Base-by-base conservation (phyloP, 1,139 yeast genomes). In the Geotrichum cucujoidarum region DNA sequence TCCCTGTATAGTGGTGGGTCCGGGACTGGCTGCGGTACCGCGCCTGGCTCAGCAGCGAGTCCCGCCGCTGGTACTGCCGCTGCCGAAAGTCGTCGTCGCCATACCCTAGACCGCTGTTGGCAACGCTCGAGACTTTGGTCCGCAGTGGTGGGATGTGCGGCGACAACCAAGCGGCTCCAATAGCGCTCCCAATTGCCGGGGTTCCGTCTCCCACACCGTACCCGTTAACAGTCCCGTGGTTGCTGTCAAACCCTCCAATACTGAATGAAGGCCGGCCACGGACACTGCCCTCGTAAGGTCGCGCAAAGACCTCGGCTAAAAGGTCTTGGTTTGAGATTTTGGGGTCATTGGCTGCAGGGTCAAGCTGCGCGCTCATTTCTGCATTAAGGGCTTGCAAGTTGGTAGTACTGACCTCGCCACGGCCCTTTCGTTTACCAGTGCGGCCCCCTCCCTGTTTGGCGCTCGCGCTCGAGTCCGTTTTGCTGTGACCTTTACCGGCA, bases 251-350 rank as follows among this genome's bases (percentile, higher is more conserved):
- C n/a, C n/a, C 27, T 8, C 29, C 39, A 25, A 21, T 13, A 3
- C 31, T 22, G 18, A 43, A 43, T 14, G 41, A 35, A 3, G 40
- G 40, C 7, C 34, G 32, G 17, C 27, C 41, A 1, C 38, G 37
- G 4, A 40, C 47, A 0, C 60, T 57, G 2, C 64, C 64, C 34
- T 61, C 60, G 43, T 61, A 61, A 1, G 65, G 64, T 8, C 64
- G 50, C 34, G 56, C 57, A 51, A 61, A 61, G 5, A 61, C 64
- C 47, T 61, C 64, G 33, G 60, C 64, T 10, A 61, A 48, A 4
- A 61, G 52, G 37, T 61, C 65, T 43, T 60, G 58, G 32, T 60
- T 58, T 1, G 63, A 60, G 3, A 61, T 55, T 38, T 54, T 57
- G 40, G 51, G 49, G 34, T 54, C 51, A 18, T 49, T 49, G 6